Percentiles rank a stretch among this genome's conserved stretches.
These are phyloP conservation scores for Lycium ferocissimum DNA, from an alignment of 257 asterid genomes.

Conservation along the genomic window DNA sequence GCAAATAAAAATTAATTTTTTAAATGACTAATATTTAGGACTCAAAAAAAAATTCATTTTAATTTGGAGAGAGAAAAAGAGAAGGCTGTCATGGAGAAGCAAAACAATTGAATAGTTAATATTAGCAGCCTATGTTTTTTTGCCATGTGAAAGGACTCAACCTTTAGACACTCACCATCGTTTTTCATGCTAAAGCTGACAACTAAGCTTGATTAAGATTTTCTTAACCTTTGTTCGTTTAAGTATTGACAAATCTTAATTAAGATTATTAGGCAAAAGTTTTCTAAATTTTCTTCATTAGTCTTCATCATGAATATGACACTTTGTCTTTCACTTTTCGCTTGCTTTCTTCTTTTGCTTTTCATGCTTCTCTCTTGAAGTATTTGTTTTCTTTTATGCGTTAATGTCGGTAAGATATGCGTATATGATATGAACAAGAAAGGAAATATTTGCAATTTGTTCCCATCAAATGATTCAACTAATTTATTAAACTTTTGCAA, in stretches of 20 bases:
- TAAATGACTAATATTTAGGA: too few relatives aligned
- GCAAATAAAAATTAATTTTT: too few relatives aligned
- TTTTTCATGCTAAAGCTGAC: slow-evolving; percentile 56
- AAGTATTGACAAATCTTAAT: slow-evolving; percentile 31
- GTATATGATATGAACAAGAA: too few relatives aligned
- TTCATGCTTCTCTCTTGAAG: background rate
- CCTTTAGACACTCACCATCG: slow-evolving; percentile 37
- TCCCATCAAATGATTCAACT: too few relatives aligned
- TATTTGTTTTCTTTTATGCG: too few relatives aligned
- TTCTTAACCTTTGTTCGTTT: slow-evolving; percentile 39
- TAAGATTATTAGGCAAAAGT: slow-evolving; percentile 28
- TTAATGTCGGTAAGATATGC: too few relatives aligned
- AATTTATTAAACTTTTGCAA: too few relatives aligned
- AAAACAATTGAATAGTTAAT: too few relatives aligned
- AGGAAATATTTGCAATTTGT: too few relatives aligned
- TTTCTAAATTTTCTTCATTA: slow-evolving; percentile 8
- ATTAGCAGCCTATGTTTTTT: slow-evolving; percentile 36
- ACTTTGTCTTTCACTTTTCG: slow-evolving; percentile 19
- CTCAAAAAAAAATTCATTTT: too few relatives aligned
- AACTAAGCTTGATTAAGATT: slow-evolving; percentile 50
- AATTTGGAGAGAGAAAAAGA: too few relatives aligned
- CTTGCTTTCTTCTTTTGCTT: background rate
- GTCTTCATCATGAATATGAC: slow-evolving; percentile 28
- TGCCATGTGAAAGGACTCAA: slow-evolving; percentile 52
- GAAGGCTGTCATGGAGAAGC: too few relatives aligned